These are phyloP conservation scores for Ogataea salicorniae DNA, from an alignment of 805 yeast genomes.

Conservation along the genomic window DNA sequence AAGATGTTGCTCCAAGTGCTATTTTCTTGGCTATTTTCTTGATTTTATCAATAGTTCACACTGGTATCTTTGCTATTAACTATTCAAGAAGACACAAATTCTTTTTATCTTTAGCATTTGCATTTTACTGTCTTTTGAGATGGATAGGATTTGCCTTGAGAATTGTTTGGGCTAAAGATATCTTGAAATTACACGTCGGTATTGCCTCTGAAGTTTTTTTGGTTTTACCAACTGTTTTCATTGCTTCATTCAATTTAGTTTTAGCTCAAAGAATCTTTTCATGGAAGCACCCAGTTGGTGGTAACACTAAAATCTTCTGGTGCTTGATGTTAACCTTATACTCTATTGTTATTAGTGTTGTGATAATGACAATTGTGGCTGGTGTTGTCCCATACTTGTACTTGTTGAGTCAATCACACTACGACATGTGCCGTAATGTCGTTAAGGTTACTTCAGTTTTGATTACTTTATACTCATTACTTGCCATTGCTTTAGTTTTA, in stretches of 20 bases:
- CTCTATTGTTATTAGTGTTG: constrained; percentile 48
- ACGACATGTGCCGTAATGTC: constrained; percentile 48
- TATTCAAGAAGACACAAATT: constrained; percentile 54
- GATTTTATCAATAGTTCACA: constrained; percentile 43
- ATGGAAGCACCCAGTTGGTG: constrained; percentile 73
- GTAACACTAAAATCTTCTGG: constrained; percentile 49
- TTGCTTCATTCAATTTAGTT: constrained; percentile 56
- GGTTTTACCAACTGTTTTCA: constrained; percentile 51
- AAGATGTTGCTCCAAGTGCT: constrained; percentile 57
- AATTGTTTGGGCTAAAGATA: constrained; percentile 52
- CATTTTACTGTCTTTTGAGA: constrained; percentile 48
- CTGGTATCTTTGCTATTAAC: constrained; percentile 43
- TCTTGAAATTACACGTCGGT: constrained; percentile 43
- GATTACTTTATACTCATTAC: constrained; percentile 45
- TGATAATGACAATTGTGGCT: constrained; percentile 65
- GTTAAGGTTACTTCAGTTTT: constrained; percentile 47
- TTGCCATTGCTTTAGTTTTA: constrained; percentile 44
- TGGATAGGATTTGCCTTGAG: constrained; percentile 57
- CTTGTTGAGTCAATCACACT: constrained; percentile 41
- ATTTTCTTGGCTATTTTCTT: constrained; percentile 51
- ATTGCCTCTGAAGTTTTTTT: constrained; percentile 52
- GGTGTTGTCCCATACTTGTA: constrained; percentile 56
- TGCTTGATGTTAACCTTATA: constrained; percentile 45
- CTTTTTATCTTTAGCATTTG: constrained; percentile 48
- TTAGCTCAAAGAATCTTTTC: constrained; percentile 70